phyloP scores from a whole-genome alignment of 2,329 filamentous ascomycete genomes.

The Albophoma yamanashiensis region DNA sequence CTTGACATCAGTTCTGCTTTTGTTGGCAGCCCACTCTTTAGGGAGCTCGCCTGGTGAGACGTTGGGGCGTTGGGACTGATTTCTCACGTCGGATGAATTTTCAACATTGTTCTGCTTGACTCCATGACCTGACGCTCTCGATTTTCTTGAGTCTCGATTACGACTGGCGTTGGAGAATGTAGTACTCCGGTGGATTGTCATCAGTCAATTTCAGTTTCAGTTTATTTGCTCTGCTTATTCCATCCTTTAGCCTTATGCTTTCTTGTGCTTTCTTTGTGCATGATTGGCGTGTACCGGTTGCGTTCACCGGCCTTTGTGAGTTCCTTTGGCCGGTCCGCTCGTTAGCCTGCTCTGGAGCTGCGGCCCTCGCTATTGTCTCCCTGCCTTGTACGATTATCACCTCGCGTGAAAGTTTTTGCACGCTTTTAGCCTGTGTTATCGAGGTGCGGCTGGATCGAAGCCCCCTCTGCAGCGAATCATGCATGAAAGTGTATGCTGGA shows the following conservation, averaged over 20 bases:
- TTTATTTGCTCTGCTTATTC: conserved; percentile 13
- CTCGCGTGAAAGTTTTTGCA: background rate
- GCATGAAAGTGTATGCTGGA: background rate
- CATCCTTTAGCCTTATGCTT: conserved; percentile 14
- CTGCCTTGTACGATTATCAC: background rate
- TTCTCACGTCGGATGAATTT: conserved; percentile 11
- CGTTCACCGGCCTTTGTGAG: background rate
- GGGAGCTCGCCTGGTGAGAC: conserved; percentile 11
- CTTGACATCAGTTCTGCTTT: conserved; percentile 11
- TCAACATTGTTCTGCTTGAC: conserved; percentile 19
- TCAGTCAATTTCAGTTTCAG: conserved; percentile 22
- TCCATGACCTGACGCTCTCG: conserved; percentile 14
- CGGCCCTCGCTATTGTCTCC: background rate
- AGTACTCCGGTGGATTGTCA: conserved; percentile 24
- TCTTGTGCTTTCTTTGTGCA: conserved; percentile 10
- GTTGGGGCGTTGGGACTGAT: conserved; percentile 18
- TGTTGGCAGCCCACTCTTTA: conserved; percentile 9
- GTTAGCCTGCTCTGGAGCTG: background rate
- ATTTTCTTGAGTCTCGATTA: conserved; percentile 23
- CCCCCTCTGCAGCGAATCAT: background rate
- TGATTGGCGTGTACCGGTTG: conserved; percentile 1
- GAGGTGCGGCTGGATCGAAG: background rate
- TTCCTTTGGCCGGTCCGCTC: background rate
- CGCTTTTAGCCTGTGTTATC: background rate
- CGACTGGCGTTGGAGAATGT: conserved; percentile 31